Base-by-base conservation (phyloP, 2,329 filamentous ascomycete genomes). In the Cladosporium sp. region DNA sequence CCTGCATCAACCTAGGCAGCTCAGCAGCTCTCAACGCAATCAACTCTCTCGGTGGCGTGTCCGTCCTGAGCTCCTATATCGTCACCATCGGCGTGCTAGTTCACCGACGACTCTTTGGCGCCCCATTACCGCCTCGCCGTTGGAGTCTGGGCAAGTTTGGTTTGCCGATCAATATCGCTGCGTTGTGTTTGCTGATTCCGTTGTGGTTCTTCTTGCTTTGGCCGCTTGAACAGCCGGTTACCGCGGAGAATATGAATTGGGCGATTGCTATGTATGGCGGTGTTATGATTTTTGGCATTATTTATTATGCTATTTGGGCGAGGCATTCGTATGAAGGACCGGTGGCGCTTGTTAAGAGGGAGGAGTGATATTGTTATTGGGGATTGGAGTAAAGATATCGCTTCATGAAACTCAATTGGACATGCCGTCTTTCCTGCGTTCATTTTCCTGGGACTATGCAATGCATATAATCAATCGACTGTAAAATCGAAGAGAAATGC, bases 181-280 rank as follows among this genome's bases (percentile, higher is more conserved):
- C 48, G n/a, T 32, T 50, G 3, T 43, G 39, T 16, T 32, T 50
- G 20, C 15, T 30, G 16, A 43, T 43, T 4, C 55, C 59, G 13
- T 51, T 62, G 7, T 58, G 55, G 49, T 57, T 62, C 36, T 62
- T 62, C 38, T 53, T 51, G 38, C 56, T 59, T 18, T 62, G 55
- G 54, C 59, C 59, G 0, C 39, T 55, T 6, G 48, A 30, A 13
- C 35, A 43, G 22, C 48, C 45, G 16, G 36, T 40, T 12, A 48
- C 45, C n/a, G 3, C 36, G 3, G 45, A 38, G 13, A 48, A 48
- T 16, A 48, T 48, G 45, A 48, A 48, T n/a, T 48, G 45, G 45
- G 36, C 45, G 38, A 48, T 35, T 13, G 30, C 45, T 8, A 40
- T 48, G 47, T 57, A 54, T 32, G 43, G 43, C 30, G 53, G 41